Conservation (phyloP, 2,329 filamentous ascomycete genomes). For the Cladosporium colombiae region DNA sequence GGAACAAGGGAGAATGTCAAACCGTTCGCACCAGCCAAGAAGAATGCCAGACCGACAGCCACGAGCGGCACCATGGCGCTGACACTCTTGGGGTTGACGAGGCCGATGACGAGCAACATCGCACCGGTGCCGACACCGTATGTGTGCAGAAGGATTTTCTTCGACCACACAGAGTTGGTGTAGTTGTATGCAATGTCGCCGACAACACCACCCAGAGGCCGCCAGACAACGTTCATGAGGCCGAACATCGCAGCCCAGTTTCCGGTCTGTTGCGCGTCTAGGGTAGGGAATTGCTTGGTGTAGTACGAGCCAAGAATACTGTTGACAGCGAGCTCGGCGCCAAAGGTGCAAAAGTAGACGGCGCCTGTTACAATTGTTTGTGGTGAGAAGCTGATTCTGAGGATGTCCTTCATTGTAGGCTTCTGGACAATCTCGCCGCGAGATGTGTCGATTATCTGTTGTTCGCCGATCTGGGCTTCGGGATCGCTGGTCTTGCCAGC, state of each 20-base stretch:
- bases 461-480: conserved; percentile 50
- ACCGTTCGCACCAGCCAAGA: conserved; percentile 82
- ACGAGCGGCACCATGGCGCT: conserved; percentile 74
- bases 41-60: conserved; percentile 74
- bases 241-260: conserved; percentile 74
- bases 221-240: conserved; percentile 68
- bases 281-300: conserved; percentile 52
- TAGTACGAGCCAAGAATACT: conserved; percentile 63
- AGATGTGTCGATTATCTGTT: conserved; percentile 57
- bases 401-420: conserved; percentile 60
- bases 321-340: conserved; percentile 62
- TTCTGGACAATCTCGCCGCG: conserved; percentile 63
- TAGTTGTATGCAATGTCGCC: conserved; percentile 57
- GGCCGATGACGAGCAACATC: conserved; percentile 64
- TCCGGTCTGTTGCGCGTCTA: conserved; percentile 57
- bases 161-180: conserved; percentile 59
- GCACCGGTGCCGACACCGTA: conserved; percentile 59
- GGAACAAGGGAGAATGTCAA: conserved; percentile 84
- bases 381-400: conserved; percentile 63
- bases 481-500: conserved; percentile 23
- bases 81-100: conserved; percentile 62
- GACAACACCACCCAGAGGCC: conserved; percentile 65
- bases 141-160: conserved; percentile 63
- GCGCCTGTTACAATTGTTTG: conserved; percentile 56
- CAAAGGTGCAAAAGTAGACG: conserved; percentile 63